These are phyloP conservation scores for Globisporangium echinulatum DNA, from an alignment of 352 stramenopile species.

Conservation along the genomic window DNA sequence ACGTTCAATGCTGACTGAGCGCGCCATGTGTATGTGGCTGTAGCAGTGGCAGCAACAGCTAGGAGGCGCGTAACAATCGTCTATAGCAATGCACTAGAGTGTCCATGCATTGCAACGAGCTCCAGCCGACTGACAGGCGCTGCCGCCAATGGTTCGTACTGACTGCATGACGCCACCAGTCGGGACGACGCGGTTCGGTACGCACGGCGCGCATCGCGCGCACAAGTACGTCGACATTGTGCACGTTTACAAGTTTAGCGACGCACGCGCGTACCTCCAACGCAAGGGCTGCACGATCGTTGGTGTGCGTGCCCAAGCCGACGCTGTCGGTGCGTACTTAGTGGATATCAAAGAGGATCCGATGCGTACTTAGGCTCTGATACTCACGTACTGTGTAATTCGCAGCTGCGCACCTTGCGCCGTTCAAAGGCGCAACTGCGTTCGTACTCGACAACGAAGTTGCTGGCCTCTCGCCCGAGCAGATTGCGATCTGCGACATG, in stretches of 20 bases:
- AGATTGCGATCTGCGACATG: conserved; percentile 57
- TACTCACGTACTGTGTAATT: background rate
- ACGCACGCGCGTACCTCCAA: conserved; percentile 55
- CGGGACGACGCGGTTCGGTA: conserved; percentile 69
- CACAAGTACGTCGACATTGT: conserved; percentile 79
- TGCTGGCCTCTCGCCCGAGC: conserved; percentile 42
- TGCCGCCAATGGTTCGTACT: background rate
- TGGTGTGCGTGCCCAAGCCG: conserved; percentile 24
- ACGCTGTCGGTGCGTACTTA: conserved; percentile 6
- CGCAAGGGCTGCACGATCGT: conserved; percentile 51
- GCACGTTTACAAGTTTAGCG: conserved; percentile 60
- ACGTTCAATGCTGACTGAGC: conserved; percentile 5
- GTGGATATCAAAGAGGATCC: too few species aligned
- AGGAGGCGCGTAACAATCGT: too few species aligned
- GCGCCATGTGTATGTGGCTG: background rate
- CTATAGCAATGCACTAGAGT: too few species aligned
- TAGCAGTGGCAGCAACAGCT: background rate
- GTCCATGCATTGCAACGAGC: too few species aligned
- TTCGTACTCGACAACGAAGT: conserved; percentile 79
- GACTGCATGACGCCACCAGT: conserved; percentile 24
- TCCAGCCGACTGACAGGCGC: too few species aligned
- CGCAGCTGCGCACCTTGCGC: conserved; percentile 37
- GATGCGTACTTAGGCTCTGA: background rate
- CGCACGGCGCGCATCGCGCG: conserved; percentile 64
- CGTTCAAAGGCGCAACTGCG: conserved; percentile 46